phyloP scores from a whole-genome alignment of 2,329 filamentous ascomycete species.

The Nemania sp. region DNA sequence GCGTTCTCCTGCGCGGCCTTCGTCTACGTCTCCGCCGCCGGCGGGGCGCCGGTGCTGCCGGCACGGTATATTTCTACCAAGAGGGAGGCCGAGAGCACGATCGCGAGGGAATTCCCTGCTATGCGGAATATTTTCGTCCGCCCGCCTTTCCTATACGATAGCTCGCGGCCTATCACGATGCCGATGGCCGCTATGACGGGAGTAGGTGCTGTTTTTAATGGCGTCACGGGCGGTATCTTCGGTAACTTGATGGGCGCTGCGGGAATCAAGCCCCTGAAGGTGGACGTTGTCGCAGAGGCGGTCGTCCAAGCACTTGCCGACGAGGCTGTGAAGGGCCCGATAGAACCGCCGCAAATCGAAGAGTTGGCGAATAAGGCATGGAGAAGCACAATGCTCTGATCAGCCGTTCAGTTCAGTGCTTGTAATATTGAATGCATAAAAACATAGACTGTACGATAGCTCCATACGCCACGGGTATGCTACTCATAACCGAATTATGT shows the following conservation, averaged over 20 bases:
- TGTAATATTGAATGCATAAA: constrained; percentile 42
- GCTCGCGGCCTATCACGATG: constrained; percentile 82
- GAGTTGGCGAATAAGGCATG: constrained; percentile 83
- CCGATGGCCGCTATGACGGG: constrained; percentile 84
- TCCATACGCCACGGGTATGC: constrained; percentile 34
- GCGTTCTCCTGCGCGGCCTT: constrained; percentile 81
- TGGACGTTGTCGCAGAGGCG: constrained; percentile 87
- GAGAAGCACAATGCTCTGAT: constrained; percentile 87
- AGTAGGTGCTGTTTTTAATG: constrained; percentile 81
- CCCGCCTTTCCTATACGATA: constrained; percentile 90
- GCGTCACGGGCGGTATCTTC: constrained; percentile 79
- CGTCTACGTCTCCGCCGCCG: constrained; percentile 89
- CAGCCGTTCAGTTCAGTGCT: background rate
- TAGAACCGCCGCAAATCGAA: constrained; percentile 85
- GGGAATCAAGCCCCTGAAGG: constrained; percentile 87
- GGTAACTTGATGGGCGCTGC: constrained; percentile 83
- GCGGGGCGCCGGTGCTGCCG: constrained; percentile 86
- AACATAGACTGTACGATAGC: constrained; percentile 47
- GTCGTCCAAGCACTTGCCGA: constrained; percentile 89
- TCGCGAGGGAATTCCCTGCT: constrained; percentile 76
- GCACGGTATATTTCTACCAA: constrained; percentile 90
- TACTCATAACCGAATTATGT: constrained; percentile 16
- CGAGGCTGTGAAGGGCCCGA: constrained; percentile 75
- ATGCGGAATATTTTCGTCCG: constrained; percentile 87
- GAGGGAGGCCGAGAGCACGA: constrained; percentile 84